phyloP scores from a whole-genome alignment of 805 yeast species.

The Candida ficus region DNA sequence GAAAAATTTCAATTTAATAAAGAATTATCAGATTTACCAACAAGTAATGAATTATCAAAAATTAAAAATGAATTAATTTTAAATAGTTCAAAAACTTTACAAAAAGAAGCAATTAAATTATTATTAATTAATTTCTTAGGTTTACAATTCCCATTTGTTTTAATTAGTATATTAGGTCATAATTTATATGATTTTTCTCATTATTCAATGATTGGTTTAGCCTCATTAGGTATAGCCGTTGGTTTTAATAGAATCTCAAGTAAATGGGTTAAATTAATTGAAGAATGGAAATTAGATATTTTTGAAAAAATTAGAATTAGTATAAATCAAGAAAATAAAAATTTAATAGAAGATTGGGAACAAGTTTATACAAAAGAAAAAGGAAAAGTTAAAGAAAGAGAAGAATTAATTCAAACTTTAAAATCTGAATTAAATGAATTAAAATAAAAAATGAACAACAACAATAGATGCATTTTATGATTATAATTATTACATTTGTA shows the following conservation, averaged over 20 bases:
- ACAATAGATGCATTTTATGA: too few relatives aligned
- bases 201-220: conserved; percentile 29
- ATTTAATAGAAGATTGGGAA: conserved; percentile 20
- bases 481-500: too few relatives aligned
- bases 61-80: conserved; percentile 18
- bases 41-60: conserved; percentile 15
- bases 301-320: conserved; percentile 22
- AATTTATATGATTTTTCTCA: conserved; percentile 25
- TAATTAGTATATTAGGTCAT: conserved; percentile 24
- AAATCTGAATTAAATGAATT: conserved; percentile 1
- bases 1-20: not conserved
- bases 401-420: conserved; percentile 2
- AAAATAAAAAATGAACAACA: not conserved
- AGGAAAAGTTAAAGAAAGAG: conserved; percentile 5
- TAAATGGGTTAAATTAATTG: conserved; percentile 24
- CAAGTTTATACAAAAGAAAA: conserved; percentile 4
- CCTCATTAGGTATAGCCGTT: conserved; percentile 26
- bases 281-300: conserved; percentile 19
- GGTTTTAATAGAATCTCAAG: conserved; percentile 30
- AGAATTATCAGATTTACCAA: conserved; percentile 7
- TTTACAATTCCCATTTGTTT: conserved; percentile 28
- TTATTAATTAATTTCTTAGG: conserved; percentile 26
- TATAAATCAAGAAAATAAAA: conserved; percentile 16
- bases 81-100: conserved; percentile 19
- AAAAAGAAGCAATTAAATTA: conserved; percentile 22